These are phyloP conservation scores for Puccinia brachypodii DNA, from an alignment of 1,284 basidiomycete species.

Conservation along the genomic window DNA sequence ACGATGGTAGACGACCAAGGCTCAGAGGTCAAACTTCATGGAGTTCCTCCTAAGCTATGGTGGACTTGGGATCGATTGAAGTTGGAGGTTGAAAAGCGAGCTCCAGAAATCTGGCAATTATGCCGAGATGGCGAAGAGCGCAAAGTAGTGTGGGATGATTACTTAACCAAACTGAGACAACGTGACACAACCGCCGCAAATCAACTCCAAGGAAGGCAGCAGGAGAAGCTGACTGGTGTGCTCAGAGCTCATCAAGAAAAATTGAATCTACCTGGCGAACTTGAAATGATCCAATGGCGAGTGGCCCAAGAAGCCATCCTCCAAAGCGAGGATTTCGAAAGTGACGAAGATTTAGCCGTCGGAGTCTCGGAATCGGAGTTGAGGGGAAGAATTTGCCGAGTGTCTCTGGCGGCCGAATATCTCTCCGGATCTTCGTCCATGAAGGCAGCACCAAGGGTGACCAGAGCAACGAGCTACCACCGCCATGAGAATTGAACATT, in stretches of 20 bases:
- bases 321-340: conserved; percentile 73
- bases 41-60: conserved; percentile 54
- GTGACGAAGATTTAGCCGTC: conserved; percentile 72
- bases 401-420: too few species aligned
- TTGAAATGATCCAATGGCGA: conserved; percentile 74
- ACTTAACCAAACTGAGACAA: conserved; percentile 75
- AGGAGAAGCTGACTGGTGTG: conserved; percentile 40
- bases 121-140: conserved; percentile 78
- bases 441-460: too few species aligned
- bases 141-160: conserved; percentile 81
- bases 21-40: conserved; percentile 50
- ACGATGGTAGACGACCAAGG: conserved; percentile 48
- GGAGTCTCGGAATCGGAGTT: too few species aligned
- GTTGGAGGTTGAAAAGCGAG: conserved; percentile 49
- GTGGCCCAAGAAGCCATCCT: conserved; percentile 72
- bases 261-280: conserved; percentile 39
- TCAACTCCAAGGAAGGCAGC: conserved; percentile 46
- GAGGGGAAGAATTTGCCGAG: too few species aligned
- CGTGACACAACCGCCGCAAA: conserved; percentile 71
- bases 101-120: conserved; percentile 69
- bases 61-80: conserved; percentile 55
- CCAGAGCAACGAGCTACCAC: too few species aligned
- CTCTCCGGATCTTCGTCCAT: too few species aligned
- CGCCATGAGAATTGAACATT: too few species aligned
- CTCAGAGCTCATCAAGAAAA: conserved; percentile 45